Evolutionary conservation across 2,329 filamentous ascomycete species (phyloP).

Genomic region (Phoma sp.): DNA sequence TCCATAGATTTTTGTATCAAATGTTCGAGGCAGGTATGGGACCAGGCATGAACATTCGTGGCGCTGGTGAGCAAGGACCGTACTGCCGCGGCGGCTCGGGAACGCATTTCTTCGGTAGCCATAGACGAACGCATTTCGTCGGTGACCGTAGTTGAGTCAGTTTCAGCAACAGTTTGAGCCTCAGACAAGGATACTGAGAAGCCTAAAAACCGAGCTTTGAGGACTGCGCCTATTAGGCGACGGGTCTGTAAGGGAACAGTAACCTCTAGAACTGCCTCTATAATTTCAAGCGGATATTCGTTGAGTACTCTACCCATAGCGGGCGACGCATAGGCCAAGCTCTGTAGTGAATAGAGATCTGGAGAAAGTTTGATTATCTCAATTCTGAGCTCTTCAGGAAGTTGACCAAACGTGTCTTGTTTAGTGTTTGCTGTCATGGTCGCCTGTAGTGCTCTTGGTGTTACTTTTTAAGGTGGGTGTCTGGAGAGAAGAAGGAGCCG

Average conservation of each 20-base stretch:
- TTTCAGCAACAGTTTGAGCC: background rate
- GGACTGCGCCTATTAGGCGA: background rate
- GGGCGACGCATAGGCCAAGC: slow-evolving; percentile 14
- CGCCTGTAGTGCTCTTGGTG: background rate
- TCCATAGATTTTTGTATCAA: slow-evolving; percentile 14
- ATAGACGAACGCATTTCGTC: background rate
- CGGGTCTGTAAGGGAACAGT: slow-evolving; percentile 6
- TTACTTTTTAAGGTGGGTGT: background rate
- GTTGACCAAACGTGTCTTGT: slow-evolving; percentile 9
- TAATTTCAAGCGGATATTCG: slow-evolving; percentile 17
- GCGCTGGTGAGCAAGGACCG: slow-evolving; percentile 7
- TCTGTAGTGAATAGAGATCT: slow-evolving; percentile 9
- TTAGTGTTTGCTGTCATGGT: slow-evolving; percentile 3
- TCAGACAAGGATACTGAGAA: slow-evolving; percentile 2
- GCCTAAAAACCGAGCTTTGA: background rate
- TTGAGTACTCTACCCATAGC: slow-evolving; percentile 13
- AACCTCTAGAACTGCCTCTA: slow-evolving; percentile 7
- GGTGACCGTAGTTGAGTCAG: background rate
- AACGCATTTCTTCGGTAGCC: background rate
- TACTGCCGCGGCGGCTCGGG: slow-evolving; percentile 3
- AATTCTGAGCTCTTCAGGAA: slow-evolving; percentile 15
- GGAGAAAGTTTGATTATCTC: slow-evolving; percentile 12
- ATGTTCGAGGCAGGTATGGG: slow-evolving; percentile 16
- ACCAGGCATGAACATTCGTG: slow-evolving; percentile 11
- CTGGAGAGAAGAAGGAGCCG: slow-evolving; percentile 6